These are phyloP conservation scores for Podosphaera fusca DNA, from an alignment of 2,329 filamentous ascomycete genomes.

Conservation along the genomic window DNA sequence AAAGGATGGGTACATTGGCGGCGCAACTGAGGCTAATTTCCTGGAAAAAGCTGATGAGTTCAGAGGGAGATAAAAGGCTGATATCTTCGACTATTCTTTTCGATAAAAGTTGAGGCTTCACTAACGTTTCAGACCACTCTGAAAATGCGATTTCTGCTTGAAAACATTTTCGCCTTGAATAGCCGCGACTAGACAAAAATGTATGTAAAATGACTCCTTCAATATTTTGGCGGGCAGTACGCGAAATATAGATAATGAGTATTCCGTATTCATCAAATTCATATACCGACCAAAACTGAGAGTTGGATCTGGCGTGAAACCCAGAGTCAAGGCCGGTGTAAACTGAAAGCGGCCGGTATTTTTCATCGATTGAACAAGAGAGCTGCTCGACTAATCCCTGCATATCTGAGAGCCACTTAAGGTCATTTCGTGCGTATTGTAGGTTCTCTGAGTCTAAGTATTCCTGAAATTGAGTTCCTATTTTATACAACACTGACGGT, in stretches of 20 bases:
- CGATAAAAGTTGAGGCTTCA: slow-evolving; percentile 8
- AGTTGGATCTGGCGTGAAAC: slow-evolving; percentile 17
- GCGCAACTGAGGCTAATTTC: slow-evolving; percentile 3
- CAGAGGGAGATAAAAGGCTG: slow-evolving; percentile 18
- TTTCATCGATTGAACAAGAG: slow-evolving; percentile 9
- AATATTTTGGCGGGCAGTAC: slow-evolving; percentile 19
- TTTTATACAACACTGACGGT: slow-evolving; percentile 6
- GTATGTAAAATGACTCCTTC: slow-evolving; percentile 22
- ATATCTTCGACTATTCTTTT: slow-evolving; percentile 20
- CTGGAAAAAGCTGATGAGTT: slow-evolving; percentile 7
- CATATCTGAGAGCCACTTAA: slow-evolving; percentile 6
- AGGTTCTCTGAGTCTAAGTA: slow-evolving; percentile 7
- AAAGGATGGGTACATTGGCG: slow-evolving; percentile 3
- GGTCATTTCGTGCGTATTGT: slow-evolving; percentile 12
- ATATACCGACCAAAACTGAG: slow-evolving; percentile 22
- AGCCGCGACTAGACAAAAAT: slow-evolving; percentile 21
- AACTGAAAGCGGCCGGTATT: slow-evolving; percentile 14
- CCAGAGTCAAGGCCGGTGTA: slow-evolving; percentile 20
- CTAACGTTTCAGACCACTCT: slow-evolving; percentile 16
- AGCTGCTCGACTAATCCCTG: slow-evolving; percentile 8
- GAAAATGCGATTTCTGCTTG: slow-evolving; percentile 19
- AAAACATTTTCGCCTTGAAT: slow-evolving; percentile 20
- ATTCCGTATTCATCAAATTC: slow-evolving; percentile 4
- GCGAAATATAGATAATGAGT: slow-evolving; percentile 20
- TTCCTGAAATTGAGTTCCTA: slow-evolving; percentile 8